A percentile compares a stretch with the other conserved stretches of the same genome.
Evolutionary conservation across 2,329 filamentous ascomycete species (phyloP).

Genomic region (Neofusicoccum cordaticola): DNA sequence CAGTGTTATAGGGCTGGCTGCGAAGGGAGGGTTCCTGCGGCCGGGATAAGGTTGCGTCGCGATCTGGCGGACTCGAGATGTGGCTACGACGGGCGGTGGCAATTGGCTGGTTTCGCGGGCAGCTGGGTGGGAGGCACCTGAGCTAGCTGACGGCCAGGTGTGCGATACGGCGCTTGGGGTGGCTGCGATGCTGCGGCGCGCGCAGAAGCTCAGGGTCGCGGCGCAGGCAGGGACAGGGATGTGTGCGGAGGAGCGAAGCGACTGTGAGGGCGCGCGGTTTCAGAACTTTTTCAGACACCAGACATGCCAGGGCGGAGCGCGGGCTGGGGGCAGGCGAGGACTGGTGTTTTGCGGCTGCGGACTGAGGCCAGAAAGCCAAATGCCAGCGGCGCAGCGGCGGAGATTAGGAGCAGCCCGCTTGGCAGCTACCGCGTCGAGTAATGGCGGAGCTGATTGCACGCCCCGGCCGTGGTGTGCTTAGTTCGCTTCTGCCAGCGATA

Average conservation of each 20-base stretch:
- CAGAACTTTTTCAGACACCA: not conserved
- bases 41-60: slow-evolving; percentile 3
- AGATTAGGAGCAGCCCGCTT: slow-evolving; percentile 13
- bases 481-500: not conserved
- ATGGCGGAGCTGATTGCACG: not conserved
- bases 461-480: not conserved
- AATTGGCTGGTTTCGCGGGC: not conserved
- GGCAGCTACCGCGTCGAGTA: not conserved
- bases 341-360: too few relatives aligned
- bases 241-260: slow-evolving; percentile 5
- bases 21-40: slow-evolving; percentile 7
- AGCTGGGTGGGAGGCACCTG: not conserved
- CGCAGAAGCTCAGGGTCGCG: slow-evolving; percentile 4
- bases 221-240: slow-evolving; percentile 6
- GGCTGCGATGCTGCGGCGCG: not conserved
- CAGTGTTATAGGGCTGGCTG: not conserved
- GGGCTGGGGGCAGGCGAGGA: slow-evolving; percentile 15
- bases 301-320: slow-evolving; percentile 20
- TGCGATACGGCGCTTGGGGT: slow-evolving; percentile 4
- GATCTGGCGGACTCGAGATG: not conserved
- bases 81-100: not conserved
- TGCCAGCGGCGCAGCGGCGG: not conserved
- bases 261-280: slow-evolving; percentile 9
- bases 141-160: not conserved
- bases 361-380: not conserved